These are phyloP conservation scores for Colletotrichum kahawae DNA, from an alignment of 2,329 filamentous ascomycete genomes.

Conservation along the genomic window DNA sequence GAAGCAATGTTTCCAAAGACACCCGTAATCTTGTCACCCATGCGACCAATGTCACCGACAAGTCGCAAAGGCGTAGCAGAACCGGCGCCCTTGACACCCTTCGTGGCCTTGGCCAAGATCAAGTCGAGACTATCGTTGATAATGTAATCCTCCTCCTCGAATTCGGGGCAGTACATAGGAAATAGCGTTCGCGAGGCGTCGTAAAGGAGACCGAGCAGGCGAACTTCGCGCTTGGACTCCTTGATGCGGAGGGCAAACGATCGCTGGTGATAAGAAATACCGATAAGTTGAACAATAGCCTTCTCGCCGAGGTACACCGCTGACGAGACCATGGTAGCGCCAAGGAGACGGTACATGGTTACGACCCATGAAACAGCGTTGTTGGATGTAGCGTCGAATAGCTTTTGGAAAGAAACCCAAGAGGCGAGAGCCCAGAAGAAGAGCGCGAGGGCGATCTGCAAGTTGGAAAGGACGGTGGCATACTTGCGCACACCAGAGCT, in stretches of 20 bases:
- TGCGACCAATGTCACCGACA: constrained; percentile 76
- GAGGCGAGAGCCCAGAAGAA: constrained; percentile 72
- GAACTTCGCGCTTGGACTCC: constrained; percentile 86
- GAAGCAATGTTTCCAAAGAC: constrained; percentile 92
- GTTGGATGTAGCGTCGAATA: constrained; percentile 43
- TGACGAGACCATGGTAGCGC: constrained; percentile 70
- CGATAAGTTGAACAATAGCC: constrained; percentile 80
- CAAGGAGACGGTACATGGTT: constrained; percentile 69
- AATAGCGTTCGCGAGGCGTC: constrained; percentile 89
- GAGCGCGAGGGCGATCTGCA: constrained; percentile 70
- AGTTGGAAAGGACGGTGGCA: constrained; percentile 65
- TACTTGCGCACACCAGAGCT: constrained; percentile 75
- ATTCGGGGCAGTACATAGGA: constrained; percentile 90
- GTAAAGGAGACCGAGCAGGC: constrained; percentile 83
- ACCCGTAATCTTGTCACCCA: constrained; percentile 93
- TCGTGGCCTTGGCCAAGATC: constrained; percentile 57
- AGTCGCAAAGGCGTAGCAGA: constrained; percentile 79
- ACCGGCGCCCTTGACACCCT: constrained; percentile 56
- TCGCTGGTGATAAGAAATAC: constrained; percentile 83
- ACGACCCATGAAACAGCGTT: constrained; percentile 55
- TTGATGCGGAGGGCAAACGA: constrained; percentile 85
- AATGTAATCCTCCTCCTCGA: constrained; percentile 87
- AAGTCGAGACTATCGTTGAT: constrained; percentile 86
- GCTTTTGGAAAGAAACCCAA: constrained; percentile 65
- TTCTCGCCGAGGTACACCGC: constrained; percentile 79